These are phyloP conservation scores for Xylariaceae sp. DNA, from an alignment of 2,329 filamentous ascomycete genomes.

Conservation along the genomic window DNA sequence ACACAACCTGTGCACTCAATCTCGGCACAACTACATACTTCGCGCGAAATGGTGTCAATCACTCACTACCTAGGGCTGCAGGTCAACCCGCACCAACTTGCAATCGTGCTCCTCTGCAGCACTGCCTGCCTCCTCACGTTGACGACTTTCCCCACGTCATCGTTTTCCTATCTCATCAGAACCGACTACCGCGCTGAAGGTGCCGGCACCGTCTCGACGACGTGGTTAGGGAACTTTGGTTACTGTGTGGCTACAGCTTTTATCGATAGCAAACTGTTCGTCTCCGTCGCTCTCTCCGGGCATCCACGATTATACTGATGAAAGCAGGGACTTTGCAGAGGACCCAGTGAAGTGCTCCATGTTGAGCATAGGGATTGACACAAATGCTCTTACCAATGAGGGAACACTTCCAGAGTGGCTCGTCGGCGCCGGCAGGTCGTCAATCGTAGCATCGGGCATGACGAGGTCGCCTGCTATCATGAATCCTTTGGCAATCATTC, in stretches of 20 bases:
- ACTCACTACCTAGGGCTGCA: too few relatives aligned
- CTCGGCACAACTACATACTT: too few relatives aligned
- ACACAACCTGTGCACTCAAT: too few relatives aligned
- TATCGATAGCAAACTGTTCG: neutral
- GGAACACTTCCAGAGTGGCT: neutral
- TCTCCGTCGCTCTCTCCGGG: neutral
- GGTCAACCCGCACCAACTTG: neutral
- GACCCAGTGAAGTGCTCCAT: neutral
- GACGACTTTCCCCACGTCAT: constrained; percentile 6
- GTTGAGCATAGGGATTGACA: neutral
- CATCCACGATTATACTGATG: neutral
- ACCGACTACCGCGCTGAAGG: constrained; percentile 4
- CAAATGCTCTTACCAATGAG: neutral
- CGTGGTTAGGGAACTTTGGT: constrained; percentile 12
- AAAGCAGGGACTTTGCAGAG: neutral
- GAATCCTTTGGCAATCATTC: constrained; percentile 2
- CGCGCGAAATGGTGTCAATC: too few relatives aligned
- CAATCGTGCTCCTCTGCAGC: constrained; percentile 5
- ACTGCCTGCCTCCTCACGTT: constrained; percentile 2
- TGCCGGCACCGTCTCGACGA: constrained; percentile 2
- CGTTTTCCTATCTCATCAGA: constrained; percentile 8
- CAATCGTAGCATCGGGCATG: constrained; percentile 1
- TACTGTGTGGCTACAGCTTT: constrained; percentile 6
- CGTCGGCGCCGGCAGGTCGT: neutral
- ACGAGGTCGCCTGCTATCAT: constrained; percentile 4